Evolutionary conservation across 2,329 filamentous ascomycete genomes (phyloP), one percentile per base, ranked within the genome.

Genomic region (Epichloe sp.): DNA sequence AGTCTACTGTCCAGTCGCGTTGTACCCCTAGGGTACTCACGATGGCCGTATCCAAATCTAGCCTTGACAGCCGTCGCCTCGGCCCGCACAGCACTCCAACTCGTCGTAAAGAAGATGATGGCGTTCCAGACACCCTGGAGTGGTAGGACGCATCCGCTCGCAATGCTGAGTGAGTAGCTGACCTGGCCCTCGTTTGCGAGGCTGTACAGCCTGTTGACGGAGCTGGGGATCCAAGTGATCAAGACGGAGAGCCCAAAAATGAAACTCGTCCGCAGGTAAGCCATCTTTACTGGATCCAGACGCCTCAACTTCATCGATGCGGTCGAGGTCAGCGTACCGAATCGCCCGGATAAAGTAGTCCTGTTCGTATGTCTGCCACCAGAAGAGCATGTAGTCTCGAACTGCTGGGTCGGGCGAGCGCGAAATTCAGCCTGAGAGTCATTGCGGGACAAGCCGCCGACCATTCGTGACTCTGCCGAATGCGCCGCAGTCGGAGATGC

Each of bases 121-220:
- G 82, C 77, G 60, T 91, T 91, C 85, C 86, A 90, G 47, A 88
- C 79, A 0, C 87, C 86, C 63, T 91, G 87, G 0, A 88, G 71
- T 0, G 86, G 85, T 3, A 91, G 71, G 0, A 90, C 85, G 12
- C 86, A 73, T 2, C 82, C 82, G 23, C 83, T 83, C 1, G 79
- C 77, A 38, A 87, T 74, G 60, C 85, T 85, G 42, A 90, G 74
- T 2, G 72, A 74, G 60, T 82, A 90, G 58, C 72, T 77, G 52
- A 75, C 69, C 26, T 68, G 59, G 11, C 71, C 61, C 5, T 60
- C 44, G 53, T 79, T 69, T 3, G 79, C 68, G 41, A 88, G 71
- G 50, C 79, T 78, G 63, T 88, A 85, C 5, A 89, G 74, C 14
- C 86, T 74, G 65, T 91, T 90, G 62, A 85, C 76, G 21, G 81